phyloP scores from a whole-genome alignment of 2,329 filamentous ascomycete genomes.

The Pseudopithomyces maydicus region DNA sequence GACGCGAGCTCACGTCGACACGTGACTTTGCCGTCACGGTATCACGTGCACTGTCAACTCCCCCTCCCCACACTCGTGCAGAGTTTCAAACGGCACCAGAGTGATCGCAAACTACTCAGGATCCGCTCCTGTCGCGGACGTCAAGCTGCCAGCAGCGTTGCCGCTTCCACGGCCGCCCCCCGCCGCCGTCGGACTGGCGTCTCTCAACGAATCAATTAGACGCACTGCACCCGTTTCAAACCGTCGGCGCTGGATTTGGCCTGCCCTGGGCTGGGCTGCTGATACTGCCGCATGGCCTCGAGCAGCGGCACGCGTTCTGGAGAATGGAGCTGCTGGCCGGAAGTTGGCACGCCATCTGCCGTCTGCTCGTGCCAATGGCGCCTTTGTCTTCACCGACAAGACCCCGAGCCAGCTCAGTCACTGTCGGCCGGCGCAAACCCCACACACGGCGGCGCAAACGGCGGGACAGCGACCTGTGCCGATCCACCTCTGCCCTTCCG shows the following conservation, averaged over 20 bases:
- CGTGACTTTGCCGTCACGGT: neutral
- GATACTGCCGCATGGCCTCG: slow-evolving; percentile 6
- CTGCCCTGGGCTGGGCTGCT: slow-evolving; percentile 21
- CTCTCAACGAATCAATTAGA: slow-evolving; percentile 9
- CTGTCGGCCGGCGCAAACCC: slow-evolving; percentile 4
- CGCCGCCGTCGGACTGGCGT: slow-evolving; percentile 6
- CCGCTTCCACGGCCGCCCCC: neutral
- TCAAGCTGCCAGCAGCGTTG: neutral
- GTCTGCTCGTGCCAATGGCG: slow-evolving; percentile 21
- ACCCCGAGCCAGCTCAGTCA: slow-evolving; percentile 5
- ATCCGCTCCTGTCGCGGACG: neutral
- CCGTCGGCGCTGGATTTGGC: slow-evolving; percentile 15
- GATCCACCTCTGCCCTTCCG: slow-evolving; percentile 32
- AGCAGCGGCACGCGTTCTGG: slow-evolving; percentile 11
- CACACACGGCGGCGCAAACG: slow-evolving; percentile 31
- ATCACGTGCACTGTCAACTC: slow-evolving; percentile 9
- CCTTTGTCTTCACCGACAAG: slow-evolving; percentile 42
- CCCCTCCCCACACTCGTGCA: slow-evolving; percentile 17
- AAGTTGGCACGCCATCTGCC: slow-evolving; percentile 6
- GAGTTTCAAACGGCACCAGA: neutral
- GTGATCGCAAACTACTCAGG: neutral
- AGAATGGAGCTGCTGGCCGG: slow-evolving; percentile 16
- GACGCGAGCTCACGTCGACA: slow-evolving; percentile 7
- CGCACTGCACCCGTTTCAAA: slow-evolving; percentile 34
- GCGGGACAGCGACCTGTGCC: slow-evolving; percentile 28